These are phyloP conservation scores for Xylaria arbuscula DNA, from an alignment of 2,329 filamentous ascomycete genomes.

Conservation along the genomic window DNA sequence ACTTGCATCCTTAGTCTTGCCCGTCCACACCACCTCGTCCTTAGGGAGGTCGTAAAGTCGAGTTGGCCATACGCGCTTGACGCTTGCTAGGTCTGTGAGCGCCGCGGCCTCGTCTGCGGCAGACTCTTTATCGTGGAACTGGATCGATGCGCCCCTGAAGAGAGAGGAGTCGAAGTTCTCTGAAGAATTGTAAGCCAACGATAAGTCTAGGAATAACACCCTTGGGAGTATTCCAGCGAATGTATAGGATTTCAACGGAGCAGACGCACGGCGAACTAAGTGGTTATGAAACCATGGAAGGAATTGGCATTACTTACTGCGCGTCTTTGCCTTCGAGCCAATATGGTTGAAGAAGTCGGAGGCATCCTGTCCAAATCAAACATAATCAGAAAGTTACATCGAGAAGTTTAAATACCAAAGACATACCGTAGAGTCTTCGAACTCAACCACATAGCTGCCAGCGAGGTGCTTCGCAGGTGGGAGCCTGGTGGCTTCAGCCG, in stretches of 20 bases:
- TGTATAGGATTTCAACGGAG: no score
- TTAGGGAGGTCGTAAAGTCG: conserved; percentile 58
- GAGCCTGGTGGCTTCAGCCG: conserved; percentile 40
- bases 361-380: conserved; percentile 51
- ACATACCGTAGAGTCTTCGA: conserved; percentile 61
- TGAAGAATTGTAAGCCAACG: conserved; percentile 21
- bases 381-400: conserved; percentile 22
- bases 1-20: conserved; percentile 52
- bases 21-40: conserved; percentile 56
- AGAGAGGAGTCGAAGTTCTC: conserved; percentile 62
- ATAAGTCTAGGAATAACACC: neutral
- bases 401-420: neutral
- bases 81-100: conserved; percentile 56
- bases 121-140: conserved; percentile 60
- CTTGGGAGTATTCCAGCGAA: no score
- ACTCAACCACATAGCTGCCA: conserved; percentile 65
- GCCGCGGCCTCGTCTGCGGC: conserved; percentile 57
- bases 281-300: no score
- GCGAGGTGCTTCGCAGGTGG: conserved; percentile 51
- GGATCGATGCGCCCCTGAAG: conserved; percentile 66
- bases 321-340: conserved; percentile 55
- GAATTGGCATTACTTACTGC: conserved; percentile 45
- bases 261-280: no score
- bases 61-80: conserved; percentile 64
- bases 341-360: conserved; percentile 55